A percentile compares a stretch with the other conserved stretches of the same genome.
These are phyloP conservation scores for Sporothrix humicola DNA, from an alignment of 2,329 filamentous ascomycete genomes.

Conservation along the genomic window DNA sequence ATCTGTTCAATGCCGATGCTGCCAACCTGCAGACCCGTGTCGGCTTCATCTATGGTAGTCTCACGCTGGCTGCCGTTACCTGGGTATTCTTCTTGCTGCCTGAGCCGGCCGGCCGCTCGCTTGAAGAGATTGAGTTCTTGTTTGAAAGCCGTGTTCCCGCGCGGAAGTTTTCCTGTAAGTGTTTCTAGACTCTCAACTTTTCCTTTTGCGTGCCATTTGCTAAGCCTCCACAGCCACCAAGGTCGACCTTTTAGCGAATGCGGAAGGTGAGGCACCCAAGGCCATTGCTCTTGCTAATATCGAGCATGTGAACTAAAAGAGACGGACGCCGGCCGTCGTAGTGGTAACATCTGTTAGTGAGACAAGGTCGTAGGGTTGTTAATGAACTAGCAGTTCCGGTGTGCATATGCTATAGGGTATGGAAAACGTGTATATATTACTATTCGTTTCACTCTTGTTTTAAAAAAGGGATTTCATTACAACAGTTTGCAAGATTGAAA, in stretches of 20 bases:
- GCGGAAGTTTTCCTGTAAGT: conserved; percentile 19
- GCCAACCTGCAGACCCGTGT: conserved; percentile 16
- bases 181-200: not conserved
- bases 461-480: not conserved
- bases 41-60: conserved; percentile 13
- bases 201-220: not conserved
- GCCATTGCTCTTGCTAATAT: not conserved
- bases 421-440: not conserved
- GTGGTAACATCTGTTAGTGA: not conserved
- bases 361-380: not conserved
- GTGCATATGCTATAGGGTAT: not conserved
- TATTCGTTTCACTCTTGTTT: not conserved
- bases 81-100: conserved; percentile 13
- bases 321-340: conserved; percentile 5
- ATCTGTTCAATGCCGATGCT: conserved; percentile 14
- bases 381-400: not conserved
- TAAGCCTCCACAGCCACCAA: not conserved
- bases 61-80: not conserved
- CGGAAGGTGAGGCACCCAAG: not conserved
- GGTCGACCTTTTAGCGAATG: not conserved
- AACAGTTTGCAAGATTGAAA: not conserved
- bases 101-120: conserved; percentile 6
- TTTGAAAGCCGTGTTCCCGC: conserved; percentile 8
- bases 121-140: conserved; percentile 19
- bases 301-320: not conserved